Evolutionary conservation across 768 basidiomycete genomes (phyloP), one percentile per base, ranked within the genome.

Genomic region (Paxillus ammoniavirescens): DNA sequence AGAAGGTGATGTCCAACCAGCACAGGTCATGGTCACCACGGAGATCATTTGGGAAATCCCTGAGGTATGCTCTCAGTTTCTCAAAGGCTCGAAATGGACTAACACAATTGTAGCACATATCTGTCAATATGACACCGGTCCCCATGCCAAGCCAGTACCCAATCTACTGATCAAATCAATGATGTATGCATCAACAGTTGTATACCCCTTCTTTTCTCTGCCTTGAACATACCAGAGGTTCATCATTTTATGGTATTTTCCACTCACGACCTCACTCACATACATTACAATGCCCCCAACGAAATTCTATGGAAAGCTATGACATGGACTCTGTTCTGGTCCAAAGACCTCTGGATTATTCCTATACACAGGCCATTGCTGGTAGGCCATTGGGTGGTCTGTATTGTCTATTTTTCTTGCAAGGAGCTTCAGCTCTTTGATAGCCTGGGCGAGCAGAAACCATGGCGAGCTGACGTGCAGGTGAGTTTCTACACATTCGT

Each of bases 301-400:
- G 15, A 28, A 0, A 52, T 63, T 0, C 13, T 74, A 0, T 74
- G 71, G 71, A 31, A 48, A 0, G 33, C 46, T 0, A 50, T 54
- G 0, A 14, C 23, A 0, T 44, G 33, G 4, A 58, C 58, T 0
- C 21, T 45, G 14, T 76, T 64, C 42, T 74, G 72, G 72, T 12
- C 17, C 0, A 68, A 65, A 42, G 33, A 53, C 5, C 13, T 63
- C 0, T 76, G 73, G 73, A 66, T 75, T 2, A 26, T 76, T 2
- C 75, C 73, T 0, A 70, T 76, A 6, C 74, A 75, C 50, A 57
- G 63, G 0, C 40, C 49, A 5, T 56, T 26, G 0, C 5, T 5
- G 2, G 52, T 53, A 0, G 42, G 57, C 9, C 73, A 75, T 47
- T 74, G 72, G 70, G 72, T 74, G 0, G 38, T 73, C 5, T 64